These are phyloP conservation scores for Gaertneriomyces semiglobifer DNA, from an alignment of 192 early-diverging fungal species.

Conservation along the genomic window DNA sequence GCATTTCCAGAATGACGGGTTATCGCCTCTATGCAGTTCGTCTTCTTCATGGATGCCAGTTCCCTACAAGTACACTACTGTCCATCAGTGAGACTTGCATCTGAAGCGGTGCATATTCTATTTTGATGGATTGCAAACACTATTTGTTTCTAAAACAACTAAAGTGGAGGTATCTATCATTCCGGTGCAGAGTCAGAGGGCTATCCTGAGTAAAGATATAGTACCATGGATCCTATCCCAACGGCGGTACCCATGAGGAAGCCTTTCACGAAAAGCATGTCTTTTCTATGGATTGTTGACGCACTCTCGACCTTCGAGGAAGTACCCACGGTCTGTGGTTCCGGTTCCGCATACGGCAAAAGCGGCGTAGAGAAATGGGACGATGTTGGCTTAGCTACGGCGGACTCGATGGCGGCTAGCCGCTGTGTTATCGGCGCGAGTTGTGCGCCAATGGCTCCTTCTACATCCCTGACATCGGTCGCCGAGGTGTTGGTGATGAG, in stretches of 20 bases:
- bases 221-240: constrained; percentile 3
- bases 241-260: constrained; percentile 8
- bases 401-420: background rate
- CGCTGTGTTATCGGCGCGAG: no score
- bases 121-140: no score
- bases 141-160: no score
- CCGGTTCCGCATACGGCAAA: background rate
- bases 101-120: no score
- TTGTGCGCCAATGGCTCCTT: no score
- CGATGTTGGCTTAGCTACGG: background rate
- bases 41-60: no score
- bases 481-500: constrained; percentile 33
- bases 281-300: background rate
- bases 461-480: background rate
- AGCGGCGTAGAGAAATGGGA: background rate
- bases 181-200: no score
- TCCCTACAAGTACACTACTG: no score
- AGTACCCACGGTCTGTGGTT: background rate
- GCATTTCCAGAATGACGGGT: no score
- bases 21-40: no score
- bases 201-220: background rate
- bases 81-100: no score
- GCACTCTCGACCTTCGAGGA: background rate
- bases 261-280: constrained; percentile 25
- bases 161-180: no score